Conservation (phyloP, 129 eudicot species). For the Flaveria sonorensis region DNA sequence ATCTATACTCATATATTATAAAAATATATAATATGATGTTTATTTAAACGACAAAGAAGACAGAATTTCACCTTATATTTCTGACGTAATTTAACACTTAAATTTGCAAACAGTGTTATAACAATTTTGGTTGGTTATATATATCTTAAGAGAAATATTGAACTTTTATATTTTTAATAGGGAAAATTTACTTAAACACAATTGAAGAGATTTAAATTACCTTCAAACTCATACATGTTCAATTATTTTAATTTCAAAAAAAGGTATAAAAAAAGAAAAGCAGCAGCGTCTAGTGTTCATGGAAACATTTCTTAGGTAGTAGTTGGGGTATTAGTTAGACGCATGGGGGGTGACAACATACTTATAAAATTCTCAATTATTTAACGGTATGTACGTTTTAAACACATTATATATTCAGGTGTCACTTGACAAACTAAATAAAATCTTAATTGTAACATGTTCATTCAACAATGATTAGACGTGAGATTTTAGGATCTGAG, state of each 20-base stretch:
- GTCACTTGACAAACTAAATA: neutral
- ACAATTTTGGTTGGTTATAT: no score
- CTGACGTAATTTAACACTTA: no score
- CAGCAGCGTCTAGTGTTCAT: neutral
- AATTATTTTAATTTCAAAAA: neutral
- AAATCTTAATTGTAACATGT: neutral
- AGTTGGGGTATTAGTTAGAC: neutral
- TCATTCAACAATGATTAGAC: neutral
- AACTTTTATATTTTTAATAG: no score
- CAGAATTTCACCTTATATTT: no score
- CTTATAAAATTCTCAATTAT: neutral
- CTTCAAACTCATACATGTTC: neutral
- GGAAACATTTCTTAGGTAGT: neutral
- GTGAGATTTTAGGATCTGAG: neutral
- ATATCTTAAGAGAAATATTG: no score
- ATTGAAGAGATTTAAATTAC: neutral
- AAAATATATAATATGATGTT: no score
- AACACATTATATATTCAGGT: neutral
- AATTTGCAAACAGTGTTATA: no score
- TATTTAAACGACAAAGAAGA: no score
- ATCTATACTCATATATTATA: no score
- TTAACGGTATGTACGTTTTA: neutral
- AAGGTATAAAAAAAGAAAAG: neutral
- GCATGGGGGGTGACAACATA: slow-evolving; percentile 2
- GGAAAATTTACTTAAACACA: neutral